Conservation (phyloP, 1,284 basidiomycete species). For the Tilletia setariae region DNA sequence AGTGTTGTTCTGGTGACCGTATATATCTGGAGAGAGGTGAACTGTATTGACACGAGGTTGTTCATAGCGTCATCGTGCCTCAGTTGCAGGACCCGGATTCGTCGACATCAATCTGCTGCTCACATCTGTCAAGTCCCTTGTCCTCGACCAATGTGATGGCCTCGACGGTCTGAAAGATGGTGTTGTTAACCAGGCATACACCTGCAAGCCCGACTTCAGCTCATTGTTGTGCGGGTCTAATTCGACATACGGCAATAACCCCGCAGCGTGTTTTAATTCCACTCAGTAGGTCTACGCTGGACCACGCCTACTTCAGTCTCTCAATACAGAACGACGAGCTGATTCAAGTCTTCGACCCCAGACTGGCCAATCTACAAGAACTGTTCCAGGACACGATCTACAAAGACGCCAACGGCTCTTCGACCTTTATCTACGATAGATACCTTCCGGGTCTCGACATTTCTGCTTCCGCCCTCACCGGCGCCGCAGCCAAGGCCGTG, state of each 20-base stretch:
- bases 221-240: not conserved
- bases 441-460: constrained; percentile 25
- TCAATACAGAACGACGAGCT: too few relatives aligned
- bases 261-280: not conserved
- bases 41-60: too few relatives aligned
- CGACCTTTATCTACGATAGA: constrained; percentile 20
- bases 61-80: constrained; percentile 17
- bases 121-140: constrained; percentile 35
- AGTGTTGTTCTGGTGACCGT: not conserved
- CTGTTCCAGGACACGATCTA: constrained; percentile 4
- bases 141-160: constrained; percentile 54
- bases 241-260: constrained; percentile 14
- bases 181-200: constrained; percentile 45
- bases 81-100: constrained; percentile 16
- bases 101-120: constrained; percentile 13
- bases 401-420: too few relatives aligned
- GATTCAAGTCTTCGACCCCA: too few relatives aligned
- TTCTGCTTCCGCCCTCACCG: not conserved
- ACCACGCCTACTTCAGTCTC: too few relatives aligned
- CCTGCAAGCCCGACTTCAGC: constrained; percentile 27
- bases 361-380: constrained; percentile 16
- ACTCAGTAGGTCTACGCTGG: not conserved
- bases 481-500: constrained; percentile 31
- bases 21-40: too few relatives aligned
- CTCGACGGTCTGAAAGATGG: constrained; percentile 55